These are phyloP conservation scores for Lichtheimia ornata DNA, from an alignment of 371 early-diverging fungal species.

Conservation along the genomic window DNA sequence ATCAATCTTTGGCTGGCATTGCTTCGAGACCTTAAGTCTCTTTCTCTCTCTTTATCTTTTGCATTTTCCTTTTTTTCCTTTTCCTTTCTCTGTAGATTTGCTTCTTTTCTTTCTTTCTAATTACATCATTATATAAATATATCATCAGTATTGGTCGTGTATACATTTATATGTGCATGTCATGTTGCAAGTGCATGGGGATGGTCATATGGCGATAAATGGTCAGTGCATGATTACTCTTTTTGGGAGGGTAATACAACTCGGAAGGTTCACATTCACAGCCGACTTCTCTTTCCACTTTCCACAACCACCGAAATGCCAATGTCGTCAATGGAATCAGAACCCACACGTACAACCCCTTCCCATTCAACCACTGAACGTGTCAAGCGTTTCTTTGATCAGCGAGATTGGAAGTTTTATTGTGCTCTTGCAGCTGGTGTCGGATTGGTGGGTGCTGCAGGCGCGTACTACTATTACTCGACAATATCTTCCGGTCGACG, in stretches of 20 bases:
- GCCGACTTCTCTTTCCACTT: too few species aligned
- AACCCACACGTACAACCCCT: too few species aligned
- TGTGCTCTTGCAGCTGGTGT: conserved; percentile 70
- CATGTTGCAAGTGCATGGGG: too few species aligned
- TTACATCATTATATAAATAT: neutral
- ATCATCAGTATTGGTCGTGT: neutral
- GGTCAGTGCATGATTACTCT: too few species aligned
- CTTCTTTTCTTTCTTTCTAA: neutral
- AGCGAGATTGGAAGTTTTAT: conserved; percentile 79
- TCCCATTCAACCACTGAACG: conserved; percentile 20
- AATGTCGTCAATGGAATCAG: too few species aligned
- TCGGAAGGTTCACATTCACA: too few species aligned
- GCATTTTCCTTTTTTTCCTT: neutral
- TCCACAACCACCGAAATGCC: too few species aligned
- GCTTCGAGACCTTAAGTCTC: neutral
- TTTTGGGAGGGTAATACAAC: too few species aligned
- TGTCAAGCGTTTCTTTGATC: conserved; percentile 63
- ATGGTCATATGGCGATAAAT: too few species aligned
- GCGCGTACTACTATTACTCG: conserved; percentile 40
- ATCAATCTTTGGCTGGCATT: conserved; percentile 45
- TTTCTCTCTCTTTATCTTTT: conserved; percentile 3
- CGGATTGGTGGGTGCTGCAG: conserved; percentile 59
- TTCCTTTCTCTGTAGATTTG: neutral
- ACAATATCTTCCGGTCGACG: conserved; percentile 31
- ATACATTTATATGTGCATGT: too few species aligned